Base-by-base conservation (phyloP, 2,329 filamentous ascomycete genomes). In the Pseudogymnoascus sp. region DNA sequence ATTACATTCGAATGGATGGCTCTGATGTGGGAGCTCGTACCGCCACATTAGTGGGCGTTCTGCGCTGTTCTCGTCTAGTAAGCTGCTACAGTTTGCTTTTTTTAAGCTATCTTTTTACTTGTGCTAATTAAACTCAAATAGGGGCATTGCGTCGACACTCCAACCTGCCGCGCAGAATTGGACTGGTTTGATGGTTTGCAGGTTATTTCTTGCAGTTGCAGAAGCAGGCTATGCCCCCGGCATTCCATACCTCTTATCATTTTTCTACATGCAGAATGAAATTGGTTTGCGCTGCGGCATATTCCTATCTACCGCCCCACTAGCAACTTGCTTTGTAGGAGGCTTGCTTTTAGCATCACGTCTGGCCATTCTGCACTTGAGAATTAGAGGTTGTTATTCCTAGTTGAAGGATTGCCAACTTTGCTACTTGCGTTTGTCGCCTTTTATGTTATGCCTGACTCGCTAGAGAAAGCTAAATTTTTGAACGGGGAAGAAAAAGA, bases 251-350 rank as follows among this genome's bases (percentile, higher is more conserved):
- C 74, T 79, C 21, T 71, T 80, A 4, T 77, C 75, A 7, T 79
- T 80, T 68, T 80, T 80, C 68, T 81, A 80, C 64, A 72, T 75
- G 5, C 70, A 79, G 4, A 68, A 74, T 16, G 90, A 93, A 69
- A 77, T 93, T 7, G 89, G 88, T 1, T 81, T 89, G 64, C 80
- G 89, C 26, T 87, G 84, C 14, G 89, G 88, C 7, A 76, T 92
- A 5, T 89, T 90, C 73, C 81, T 93, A 63, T 87, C 75, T 69
- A 74, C 76, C 12, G 86, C 86, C 0, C 86, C 87, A 1, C 76
- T 90, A 12, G 87, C 87, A 4, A 89, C 86, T 57, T 86, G 84
- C 3, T 90, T 90, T 69, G 85, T 86, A 0, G 86, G 87, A 1
- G 86, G 1, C 74, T 89, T 6, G 86, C 86, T 1, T 88, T 87